Conservation (phyloP, 208 protist genomes). For the Acanthamoeba healyi region DNA sequence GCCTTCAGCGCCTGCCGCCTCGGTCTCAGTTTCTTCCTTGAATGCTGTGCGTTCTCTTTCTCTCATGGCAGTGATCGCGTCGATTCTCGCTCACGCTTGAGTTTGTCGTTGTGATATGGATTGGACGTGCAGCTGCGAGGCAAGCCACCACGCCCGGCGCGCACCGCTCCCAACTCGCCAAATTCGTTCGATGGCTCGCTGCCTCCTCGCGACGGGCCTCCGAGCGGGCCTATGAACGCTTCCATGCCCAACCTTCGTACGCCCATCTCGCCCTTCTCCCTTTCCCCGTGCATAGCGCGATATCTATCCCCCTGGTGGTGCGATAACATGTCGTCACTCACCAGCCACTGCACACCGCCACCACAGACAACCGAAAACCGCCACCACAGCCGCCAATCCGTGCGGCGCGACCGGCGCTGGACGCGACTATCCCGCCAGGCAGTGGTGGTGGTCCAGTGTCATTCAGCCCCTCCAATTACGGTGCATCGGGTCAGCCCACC, state of each 20-base stretch:
- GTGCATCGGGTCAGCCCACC: no score
- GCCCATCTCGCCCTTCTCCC: no score
- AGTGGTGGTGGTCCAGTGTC: background rate
- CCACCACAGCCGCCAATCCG: background rate
- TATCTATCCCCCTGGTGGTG: no score
- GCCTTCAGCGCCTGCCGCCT: background rate
- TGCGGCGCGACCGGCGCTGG: background rate
- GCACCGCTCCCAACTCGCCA: background rate
- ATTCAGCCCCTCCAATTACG: background rate
- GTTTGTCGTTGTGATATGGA: background rate
- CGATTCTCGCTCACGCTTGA: no score
- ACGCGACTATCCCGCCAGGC: background rate
- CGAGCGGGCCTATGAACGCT: background rate
- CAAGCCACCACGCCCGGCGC: background rate
- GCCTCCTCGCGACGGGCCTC: background rate
- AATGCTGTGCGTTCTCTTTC: no score
- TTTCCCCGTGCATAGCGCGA: no score
- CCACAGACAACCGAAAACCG: background rate
- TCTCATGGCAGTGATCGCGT: no score
- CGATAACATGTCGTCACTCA: no score
- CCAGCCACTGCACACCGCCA: no score
- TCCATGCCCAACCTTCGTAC: background rate
- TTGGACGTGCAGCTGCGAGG: background rate
- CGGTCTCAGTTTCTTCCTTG: no score
- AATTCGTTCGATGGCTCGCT: background rate